Evolutionary conservation across 164 flowering plant species (phyloP), one percentile per base, ranked within the genome.

Genomic region (Magnolia officinalis): DNA sequence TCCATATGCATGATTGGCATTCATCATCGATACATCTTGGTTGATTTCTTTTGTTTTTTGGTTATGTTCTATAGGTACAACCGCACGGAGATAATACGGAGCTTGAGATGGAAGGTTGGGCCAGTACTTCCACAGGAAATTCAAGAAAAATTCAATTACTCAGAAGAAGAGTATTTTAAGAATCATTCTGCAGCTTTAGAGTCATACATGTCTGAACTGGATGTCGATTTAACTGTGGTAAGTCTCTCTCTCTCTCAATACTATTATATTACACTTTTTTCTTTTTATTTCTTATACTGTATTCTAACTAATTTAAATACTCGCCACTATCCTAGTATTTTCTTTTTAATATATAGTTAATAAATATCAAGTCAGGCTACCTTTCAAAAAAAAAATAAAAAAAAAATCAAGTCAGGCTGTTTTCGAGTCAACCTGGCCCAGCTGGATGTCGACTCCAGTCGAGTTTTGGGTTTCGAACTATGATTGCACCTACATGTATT

Each of bases 181-280:
- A 88, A 89, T 72, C 96, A 94, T 79, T 86, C 93, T 74, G 76
- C 88, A 67, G 88, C 97, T 79, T 69, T 96, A 69, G 88, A 91
- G 75, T 79, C 89, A 31, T 96, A 91, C 73, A 91, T 88, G 92
- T 85, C 91, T 16, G 87, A 86, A 72, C 31, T 92, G 75, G 93
- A 87, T 63, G 87, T 96, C 74, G 97, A 96, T 84, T 81, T 96
- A 89, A 90, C 93, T 63, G 96, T 96, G 90, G 99, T 96, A 88
- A 13, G 51, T 73, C 67, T 61, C 72, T 72, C 74, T 76, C 76
- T 76, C 75, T 29, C 73, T 37, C 45, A 37, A 37, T 37, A 37
- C 45, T 37, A 37, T 37, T 37, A 37, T 37, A 37, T 37, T 37
- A 4, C 45, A 37, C 45, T 37, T 37, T 4, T 37, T 37, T 37